A percentile compares a stretch with the other conserved stretches of the same genome.
Evolutionary conservation across 176 grass and related monocot species (phyloP).

Genomic region (Eleusine coracana): DNA sequence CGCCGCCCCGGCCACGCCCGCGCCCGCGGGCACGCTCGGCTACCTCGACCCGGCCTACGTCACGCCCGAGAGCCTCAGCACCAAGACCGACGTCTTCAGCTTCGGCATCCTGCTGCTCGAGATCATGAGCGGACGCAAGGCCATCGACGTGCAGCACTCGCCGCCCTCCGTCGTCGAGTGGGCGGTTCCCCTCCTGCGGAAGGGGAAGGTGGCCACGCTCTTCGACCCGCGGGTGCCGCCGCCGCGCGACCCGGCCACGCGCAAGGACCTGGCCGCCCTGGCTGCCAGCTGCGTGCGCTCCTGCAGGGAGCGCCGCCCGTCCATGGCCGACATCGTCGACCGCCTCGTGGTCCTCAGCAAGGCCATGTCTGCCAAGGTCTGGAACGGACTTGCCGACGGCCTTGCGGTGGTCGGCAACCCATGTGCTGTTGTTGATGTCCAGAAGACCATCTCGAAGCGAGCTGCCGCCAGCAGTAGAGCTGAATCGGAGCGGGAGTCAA

Average conservation of each 20-base stretch:
- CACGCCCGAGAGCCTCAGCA: conserved; percentile 93
- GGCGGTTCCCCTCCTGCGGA: conserved; percentile 83
- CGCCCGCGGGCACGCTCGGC: conserved; percentile 85
- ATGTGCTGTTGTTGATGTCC: conserved; percentile 83
- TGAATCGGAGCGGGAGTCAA: conserved; percentile 45
- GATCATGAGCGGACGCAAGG: conserved; percentile 96
- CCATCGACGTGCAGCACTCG: conserved; percentile 91
- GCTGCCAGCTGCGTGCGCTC: conserved; percentile 86
- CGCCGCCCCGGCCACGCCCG: conserved; percentile 35
- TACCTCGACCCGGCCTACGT: conserved; percentile 97
- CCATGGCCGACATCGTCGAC: conserved; percentile 82
- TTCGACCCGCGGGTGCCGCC: conserved; percentile 77
- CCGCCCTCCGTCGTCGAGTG: conserved; percentile 97
- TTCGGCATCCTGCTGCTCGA: conserved; percentile 98
- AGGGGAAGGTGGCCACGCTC: conserved; percentile 70
- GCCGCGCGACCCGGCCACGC: conserved; percentile 51
- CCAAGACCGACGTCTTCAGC: conserved; percentile 99
- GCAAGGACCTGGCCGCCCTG: conserved; percentile 73
- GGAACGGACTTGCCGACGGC: conserved; percentile 79
- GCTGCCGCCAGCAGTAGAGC: conserved; percentile 31
- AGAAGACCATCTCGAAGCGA: conserved; percentile 64
- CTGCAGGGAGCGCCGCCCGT: conserved; percentile 71
- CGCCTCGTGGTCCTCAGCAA: conserved; percentile 65
- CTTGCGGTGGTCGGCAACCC: conserved; percentile 82
- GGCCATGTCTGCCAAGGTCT: conserved; percentile 61